Conservation (phyloP, 768 basidiomycete species). For the Tulasnella sp. region DNA sequence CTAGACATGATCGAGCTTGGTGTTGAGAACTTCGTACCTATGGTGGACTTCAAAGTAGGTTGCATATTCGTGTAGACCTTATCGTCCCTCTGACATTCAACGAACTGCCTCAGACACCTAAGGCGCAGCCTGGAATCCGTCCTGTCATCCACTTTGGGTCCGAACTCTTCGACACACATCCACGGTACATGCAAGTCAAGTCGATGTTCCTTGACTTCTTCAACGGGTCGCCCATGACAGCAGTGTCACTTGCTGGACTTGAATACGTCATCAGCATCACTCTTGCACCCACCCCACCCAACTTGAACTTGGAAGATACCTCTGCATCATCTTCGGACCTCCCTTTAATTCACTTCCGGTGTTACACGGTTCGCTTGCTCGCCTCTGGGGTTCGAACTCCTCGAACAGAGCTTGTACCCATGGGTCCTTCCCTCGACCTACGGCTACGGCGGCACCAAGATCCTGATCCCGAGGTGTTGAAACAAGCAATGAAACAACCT, state of each 20-base stretch:
- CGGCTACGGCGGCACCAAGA: slow-evolving; percentile 66
- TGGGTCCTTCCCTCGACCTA: slow-evolving; percentile 90
- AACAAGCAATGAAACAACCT: slow-evolving; percentile 74
- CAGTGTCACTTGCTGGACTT: slow-evolving; percentile 76
- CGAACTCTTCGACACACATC: slow-evolving; percentile 91
- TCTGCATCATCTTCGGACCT: slow-evolving; percentile 49
- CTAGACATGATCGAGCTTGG: slow-evolving; percentile 96
- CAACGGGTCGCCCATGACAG: slow-evolving; percentile 77
- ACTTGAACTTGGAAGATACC: slow-evolving; percentile 40
- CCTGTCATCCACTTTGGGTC: slow-evolving; percentile 96
- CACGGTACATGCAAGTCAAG: slow-evolving; percentile 87
- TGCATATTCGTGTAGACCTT: background rate
- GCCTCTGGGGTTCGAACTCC: slow-evolving; percentile 77
- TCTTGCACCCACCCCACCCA: slow-evolving; percentile 59
- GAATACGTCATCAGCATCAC: slow-evolving; percentile 85
- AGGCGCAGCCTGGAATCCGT: slow-evolving; percentile 83
- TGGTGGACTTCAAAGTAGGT: slow-evolving; percentile 80
- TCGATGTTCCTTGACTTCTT: slow-evolving; percentile 88
- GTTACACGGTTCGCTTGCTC: slow-evolving; percentile 72
- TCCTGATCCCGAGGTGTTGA: slow-evolving; percentile 75
- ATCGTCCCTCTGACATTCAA: background rate
- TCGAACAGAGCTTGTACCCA: slow-evolving; percentile 73
- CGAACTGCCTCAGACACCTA: slow-evolving; percentile 59
- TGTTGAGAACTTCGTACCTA: slow-evolving; percentile 72
- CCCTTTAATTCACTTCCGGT: slow-evolving; percentile 84